Percentiles rank a stretch among this genome's conserved stretches.
Evolutionary conservation across 78 protist species (phyloP).

Genomic region (Dictyostelium citrinum): DNA sequence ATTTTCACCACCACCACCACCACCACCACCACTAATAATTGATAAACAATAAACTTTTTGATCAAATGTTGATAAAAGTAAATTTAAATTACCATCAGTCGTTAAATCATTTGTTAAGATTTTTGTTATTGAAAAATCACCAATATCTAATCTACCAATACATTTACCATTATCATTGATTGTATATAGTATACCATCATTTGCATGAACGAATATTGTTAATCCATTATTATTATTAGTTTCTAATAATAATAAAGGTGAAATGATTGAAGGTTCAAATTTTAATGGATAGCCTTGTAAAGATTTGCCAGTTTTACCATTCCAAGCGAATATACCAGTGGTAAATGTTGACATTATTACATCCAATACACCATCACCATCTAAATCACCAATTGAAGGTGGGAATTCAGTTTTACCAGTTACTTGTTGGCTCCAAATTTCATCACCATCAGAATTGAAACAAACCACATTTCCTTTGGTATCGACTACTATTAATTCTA

Average conservation of each 20-base stretch:
- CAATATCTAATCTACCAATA: constrained; percentile 63
- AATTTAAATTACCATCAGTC: constrained; percentile 86
- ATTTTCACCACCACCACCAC: background rate
- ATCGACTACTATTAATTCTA: constrained; percentile 83
- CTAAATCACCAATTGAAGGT: constrained; percentile 87
- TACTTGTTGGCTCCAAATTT: constrained; percentile 56
- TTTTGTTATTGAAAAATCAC: constrained; percentile 67
- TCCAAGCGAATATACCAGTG: constrained; percentile 87
- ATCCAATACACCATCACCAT: constrained; percentile 94
- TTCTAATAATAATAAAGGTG: constrained; percentile 45
- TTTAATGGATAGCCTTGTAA: constrained; percentile 80
- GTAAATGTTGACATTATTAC: constrained; percentile 81
- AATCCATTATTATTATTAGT: background rate
- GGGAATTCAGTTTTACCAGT: constrained; percentile 60
- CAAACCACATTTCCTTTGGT: constrained; percentile 64
- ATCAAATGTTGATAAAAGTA: constrained; percentile 83
- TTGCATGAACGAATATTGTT: constrained; percentile 16
- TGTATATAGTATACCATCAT: constrained; percentile 19
- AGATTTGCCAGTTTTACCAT: constrained; percentile 75
- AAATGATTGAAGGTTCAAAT: constrained; percentile 13
- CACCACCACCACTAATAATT: constrained; percentile 11
- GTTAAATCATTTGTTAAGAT: constrained; percentile 89
- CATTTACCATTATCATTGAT: constrained; percentile 26
- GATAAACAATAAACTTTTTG: constrained; percentile 66
- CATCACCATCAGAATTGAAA: constrained; percentile 54